A percentile compares a stretch with the other conserved stretches of the same genome.
phyloP scores from a whole-genome alignment of 306 rosid genomes.

The Cucumis sativus region Cucumber_9930_V3 NC_026655.2:16253001-16253500 shows the following conservation, averaged over 20 bases:
- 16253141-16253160: constrained; percentile 1
- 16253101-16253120: background rate
- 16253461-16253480: too few species aligned
- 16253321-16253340: too few species aligned
- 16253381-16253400: too few species aligned
- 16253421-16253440: too few species aligned
- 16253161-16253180: background rate
- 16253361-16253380: too few species aligned
- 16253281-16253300: too few species aligned
- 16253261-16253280: background rate
- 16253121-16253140: background rate
- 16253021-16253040: constrained; percentile 77
- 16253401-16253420: too few species aligned
- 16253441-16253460: too few species aligned
- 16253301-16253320: too few species aligned
- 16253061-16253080: background rate
- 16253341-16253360: too few species aligned
- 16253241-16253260: background rate
- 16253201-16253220: constrained; percentile 7
- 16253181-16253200: background rate
- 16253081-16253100: too few species aligned
- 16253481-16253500: too few species aligned
- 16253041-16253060: constrained; percentile 17
- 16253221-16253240: background rate
- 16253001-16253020: constrained; percentile 90